A percentile compares a stretch with the other conserved stretches of the same genome.
Evolutionary conservation across 306 rosid genomes (phyloP).

Genomic region (Cicer judaicum): DNA sequence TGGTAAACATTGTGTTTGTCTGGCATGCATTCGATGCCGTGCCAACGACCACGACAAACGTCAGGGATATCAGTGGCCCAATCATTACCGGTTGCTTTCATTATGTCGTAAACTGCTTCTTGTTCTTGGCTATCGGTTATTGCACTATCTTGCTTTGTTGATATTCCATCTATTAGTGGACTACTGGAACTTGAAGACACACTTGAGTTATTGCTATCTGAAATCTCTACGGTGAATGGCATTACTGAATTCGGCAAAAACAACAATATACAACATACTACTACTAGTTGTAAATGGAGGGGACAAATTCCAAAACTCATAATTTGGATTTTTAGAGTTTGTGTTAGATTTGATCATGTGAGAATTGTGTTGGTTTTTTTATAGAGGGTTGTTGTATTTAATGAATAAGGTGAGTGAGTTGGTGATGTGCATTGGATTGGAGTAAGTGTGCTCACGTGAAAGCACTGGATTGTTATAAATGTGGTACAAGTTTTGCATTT

Average conservation of each 20-base stretch:
- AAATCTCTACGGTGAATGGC: constrained; percentile 71
- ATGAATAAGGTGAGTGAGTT: constrained; percentile 50
- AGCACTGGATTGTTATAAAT: constrained; percentile 48
- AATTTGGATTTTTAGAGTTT: constrained; percentile 40
- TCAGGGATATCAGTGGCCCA: constrained; percentile 88
- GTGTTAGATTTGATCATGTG: neutral
- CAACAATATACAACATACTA: constrained; percentile 13
- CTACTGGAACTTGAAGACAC: constrained; percentile 47
- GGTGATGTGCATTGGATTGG: constrained; percentile 48
- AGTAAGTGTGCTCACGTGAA: constrained; percentile 69
- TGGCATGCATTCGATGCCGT: constrained; percentile 94
- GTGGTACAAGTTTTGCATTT: constrained; percentile 47
- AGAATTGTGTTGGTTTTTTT: neutral
- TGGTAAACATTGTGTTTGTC: constrained; percentile 75
- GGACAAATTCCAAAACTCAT: constrained; percentile 41
- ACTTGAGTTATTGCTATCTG: constrained; percentile 58
- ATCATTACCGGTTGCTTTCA: constrained; percentile 83
- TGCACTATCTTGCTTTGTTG: constrained; percentile 59
- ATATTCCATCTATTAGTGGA: constrained; percentile 66
- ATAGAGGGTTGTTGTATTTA: constrained; percentile 16
- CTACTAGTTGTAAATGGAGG: constrained; percentile 31
- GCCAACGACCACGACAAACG: constrained; percentile 93
- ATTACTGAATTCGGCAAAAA: constrained; percentile 9
- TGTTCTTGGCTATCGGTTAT: constrained; percentile 71
- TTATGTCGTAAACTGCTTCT: constrained; percentile 78